A percentile compares a stretch with the other conserved stretches of the same genome.
Conservation (phyloP, 148 eudicot species). For the Arbutus unedo region DNA sequence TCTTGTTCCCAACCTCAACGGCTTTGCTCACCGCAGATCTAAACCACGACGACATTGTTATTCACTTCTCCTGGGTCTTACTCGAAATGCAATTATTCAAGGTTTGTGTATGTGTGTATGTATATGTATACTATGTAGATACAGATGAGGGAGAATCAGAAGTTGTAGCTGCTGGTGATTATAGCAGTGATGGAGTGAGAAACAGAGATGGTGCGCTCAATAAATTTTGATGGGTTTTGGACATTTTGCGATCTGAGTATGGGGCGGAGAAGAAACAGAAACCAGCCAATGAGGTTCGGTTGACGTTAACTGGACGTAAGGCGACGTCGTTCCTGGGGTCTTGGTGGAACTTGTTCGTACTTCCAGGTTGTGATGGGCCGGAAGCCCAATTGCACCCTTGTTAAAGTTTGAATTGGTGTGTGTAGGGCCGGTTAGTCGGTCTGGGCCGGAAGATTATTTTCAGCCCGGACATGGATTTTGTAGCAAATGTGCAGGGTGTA, state of each 20-base stretch:
- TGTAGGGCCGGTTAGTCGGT: too few relatives aligned
- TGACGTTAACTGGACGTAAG: neutral
- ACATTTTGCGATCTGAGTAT: neutral
- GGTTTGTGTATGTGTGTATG: neutral
- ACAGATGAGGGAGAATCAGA: neutral
- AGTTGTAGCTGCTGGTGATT: neutral
- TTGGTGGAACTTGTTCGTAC: too few relatives aligned
- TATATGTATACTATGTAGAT: neutral
- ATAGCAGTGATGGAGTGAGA: neutral
- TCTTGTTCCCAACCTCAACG: conserved; percentile 91
- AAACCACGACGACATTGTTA: conserved; percentile 80
- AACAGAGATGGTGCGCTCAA: neutral
- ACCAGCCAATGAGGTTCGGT: neutral
- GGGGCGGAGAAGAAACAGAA: neutral
- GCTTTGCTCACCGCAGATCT: conserved; percentile 79
- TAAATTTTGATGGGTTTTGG: neutral
- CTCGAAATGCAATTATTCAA: neutral
- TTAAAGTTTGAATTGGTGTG: too few relatives aligned
- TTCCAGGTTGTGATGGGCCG: too few relatives aligned
- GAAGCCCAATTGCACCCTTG: too few relatives aligned
- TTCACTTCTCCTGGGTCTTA: neutral
- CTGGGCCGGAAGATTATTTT: too few relatives aligned
- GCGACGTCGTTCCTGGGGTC: neutral
- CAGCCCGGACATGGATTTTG: too few relatives aligned
- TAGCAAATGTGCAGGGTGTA: too few relatives aligned